These are phyloP conservation scores for Amanita fuliginea DNA, from an alignment of 768 basidiomycete species.

Conservation along the genomic window DNA sequence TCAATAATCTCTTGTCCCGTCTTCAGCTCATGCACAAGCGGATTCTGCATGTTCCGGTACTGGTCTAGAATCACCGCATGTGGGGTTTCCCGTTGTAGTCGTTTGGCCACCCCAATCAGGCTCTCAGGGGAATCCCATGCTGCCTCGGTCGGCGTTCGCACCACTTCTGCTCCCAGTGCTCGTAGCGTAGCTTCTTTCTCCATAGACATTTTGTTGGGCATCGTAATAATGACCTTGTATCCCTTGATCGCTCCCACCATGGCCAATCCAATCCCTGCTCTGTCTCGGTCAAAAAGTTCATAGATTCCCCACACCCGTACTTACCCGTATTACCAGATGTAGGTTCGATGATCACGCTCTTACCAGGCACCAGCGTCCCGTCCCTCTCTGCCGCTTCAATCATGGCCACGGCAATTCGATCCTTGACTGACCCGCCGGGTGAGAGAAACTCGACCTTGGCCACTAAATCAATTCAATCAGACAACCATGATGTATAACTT, in stretches of 20 bases:
- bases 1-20: constrained; percentile 92
- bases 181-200: constrained; percentile 92
- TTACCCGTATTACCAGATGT: constrained; percentile 93
- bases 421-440: constrained; percentile 91
- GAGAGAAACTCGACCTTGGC: constrained; percentile 88
- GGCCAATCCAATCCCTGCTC: constrained; percentile 84
- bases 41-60: constrained; percentile 80
- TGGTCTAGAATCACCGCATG: constrained; percentile 89
- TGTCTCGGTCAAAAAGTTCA: not conserved
- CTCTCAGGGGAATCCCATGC: constrained; percentile 84
- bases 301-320: not conserved
- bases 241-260: constrained; percentile 93
- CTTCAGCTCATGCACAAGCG: constrained; percentile 79
- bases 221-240: constrained; percentile 81
- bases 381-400: constrained; percentile 87
- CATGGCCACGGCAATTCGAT: constrained; percentile 95
- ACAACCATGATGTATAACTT: no score
- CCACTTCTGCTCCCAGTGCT: constrained; percentile 87
- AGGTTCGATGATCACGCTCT: constrained; percentile 91
- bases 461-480: no score
- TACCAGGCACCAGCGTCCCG: constrained; percentile 74
- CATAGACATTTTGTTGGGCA: constrained; percentile 93
- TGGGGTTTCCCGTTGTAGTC: constrained; percentile 68
- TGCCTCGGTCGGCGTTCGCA: constrained; percentile 87
- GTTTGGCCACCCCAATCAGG: constrained; percentile 85